Percentiles rank a stretch among this genome's conserved stretches.
These are phyloP conservation scores for Trypanosoma scelopori DNA, from an alignment of 208 protist genomes.

Conservation along the genomic window DNA sequence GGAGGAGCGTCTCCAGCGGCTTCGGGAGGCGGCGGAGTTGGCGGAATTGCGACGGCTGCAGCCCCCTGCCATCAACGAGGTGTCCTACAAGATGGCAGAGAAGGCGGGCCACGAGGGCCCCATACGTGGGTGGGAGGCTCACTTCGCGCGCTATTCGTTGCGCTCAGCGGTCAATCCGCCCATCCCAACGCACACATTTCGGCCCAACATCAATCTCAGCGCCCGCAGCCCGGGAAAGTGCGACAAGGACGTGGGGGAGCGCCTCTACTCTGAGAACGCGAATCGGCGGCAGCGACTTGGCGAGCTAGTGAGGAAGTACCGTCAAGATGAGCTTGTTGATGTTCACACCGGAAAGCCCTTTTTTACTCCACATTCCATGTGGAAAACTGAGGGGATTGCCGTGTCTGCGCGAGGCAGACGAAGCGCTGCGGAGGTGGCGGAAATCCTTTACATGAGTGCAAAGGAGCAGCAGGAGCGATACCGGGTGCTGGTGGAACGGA, in stretches of 20 bases:
- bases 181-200: slow-evolving; percentile 8
- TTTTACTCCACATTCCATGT: background rate
- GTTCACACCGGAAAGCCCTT: slow-evolving; percentile 1
- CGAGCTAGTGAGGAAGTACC: background rate
- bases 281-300: background rate
- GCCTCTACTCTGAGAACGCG: slow-evolving; percentile 6
- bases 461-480: background rate
- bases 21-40: background rate
- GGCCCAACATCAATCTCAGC: slow-evolving; percentile 17
- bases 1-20: background rate
- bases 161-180: background rate
- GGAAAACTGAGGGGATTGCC: background rate
- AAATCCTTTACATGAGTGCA: background rate
- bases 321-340: slow-evolving; percentile 1
- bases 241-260: background rate
- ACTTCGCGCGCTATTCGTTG: slow-evolving; percentile 15
- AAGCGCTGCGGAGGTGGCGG: background rate
- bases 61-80: slow-evolving; percentile 9
- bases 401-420: background rate
- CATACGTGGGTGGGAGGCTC: slow-evolving; percentile 18
- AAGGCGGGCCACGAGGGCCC: slow-evolving; percentile 16
- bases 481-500: background rate
- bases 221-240: background rate
- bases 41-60: background rate
- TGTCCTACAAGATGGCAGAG: background rate